Evolutionary conservation across 495 filamentous ascomycete genomes (phyloP), one percentile per base, ranked within the genome.

Genomic region (Cercophora sp.): DNA sequence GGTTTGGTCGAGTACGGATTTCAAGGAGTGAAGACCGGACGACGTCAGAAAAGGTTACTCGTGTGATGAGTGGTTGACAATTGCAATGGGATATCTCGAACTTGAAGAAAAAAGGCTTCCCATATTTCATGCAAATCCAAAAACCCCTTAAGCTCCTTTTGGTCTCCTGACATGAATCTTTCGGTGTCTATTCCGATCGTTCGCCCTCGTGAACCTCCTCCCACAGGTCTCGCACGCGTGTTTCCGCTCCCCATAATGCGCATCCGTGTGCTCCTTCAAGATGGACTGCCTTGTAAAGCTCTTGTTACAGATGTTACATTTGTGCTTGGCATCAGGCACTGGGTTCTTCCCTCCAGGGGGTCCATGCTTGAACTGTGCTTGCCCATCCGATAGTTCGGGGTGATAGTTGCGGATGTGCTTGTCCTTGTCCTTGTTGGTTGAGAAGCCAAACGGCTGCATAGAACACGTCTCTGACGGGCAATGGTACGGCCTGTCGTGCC

Each of bases 401-500:
- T 66, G 63, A 26, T 54, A 59, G 16, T 31, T 39, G 9, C 51
- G 58, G 5, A 64, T 55, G 44, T 77, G 74, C 43, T 65, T 65
- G 20, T 75, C 67, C 8, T 64, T 56, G 41, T 75, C 70, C 45
- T 67, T 70, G 31, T 67, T 60, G 13, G 62, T 62, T 8, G 56
- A 45, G 54, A 73, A 74, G 2, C 73, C 73, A 46, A 72, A 61
- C 19, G 66, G 53, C 13, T 46, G 54, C 11, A 52, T 10, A 1
- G 55, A 43, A 44, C 74, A 77, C 23, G 62, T 48, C 3, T 34
- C 23, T 9, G 64, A 50, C 1, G 60, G 56, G 51, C 72, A 76
- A 36, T 56, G 65, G 51, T 66, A 76, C 3, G 65, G 70, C 31
- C 69, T 59, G 35, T 72, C 68, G 56, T 75, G 72, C 3, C 64